Evolutionary conservation across 2,329 filamentous ascomycete species (phyloP).

Genomic region (Colletotrichum sp.): DNA sequence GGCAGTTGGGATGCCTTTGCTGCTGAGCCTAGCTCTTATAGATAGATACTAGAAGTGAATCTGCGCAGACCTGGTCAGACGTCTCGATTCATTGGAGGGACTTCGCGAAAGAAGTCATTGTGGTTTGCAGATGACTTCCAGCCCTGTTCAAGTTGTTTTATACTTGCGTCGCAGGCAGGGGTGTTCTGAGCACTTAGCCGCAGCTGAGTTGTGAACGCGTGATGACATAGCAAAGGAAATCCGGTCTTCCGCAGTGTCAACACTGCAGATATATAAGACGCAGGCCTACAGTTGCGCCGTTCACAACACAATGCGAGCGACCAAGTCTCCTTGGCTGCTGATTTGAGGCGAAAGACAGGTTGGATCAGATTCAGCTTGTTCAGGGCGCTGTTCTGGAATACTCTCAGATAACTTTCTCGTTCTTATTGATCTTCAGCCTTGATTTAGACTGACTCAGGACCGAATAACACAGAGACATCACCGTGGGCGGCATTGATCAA

Average conservation of each 20-base stretch:
- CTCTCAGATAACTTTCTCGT: neutral
- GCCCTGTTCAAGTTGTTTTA: neutral
- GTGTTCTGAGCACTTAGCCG: neutral
- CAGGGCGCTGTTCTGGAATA: neutral
- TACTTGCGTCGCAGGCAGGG: neutral
- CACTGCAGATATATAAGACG: neutral
- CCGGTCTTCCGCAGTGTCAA: neutral
- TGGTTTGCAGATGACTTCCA: accelerated
- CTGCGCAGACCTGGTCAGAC: neutral
- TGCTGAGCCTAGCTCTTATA: accelerated
- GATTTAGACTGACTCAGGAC: accelerated
- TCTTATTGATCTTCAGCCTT: neutral
- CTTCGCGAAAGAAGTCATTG: neutral
- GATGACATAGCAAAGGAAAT: neutral
- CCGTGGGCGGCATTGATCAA: neutral
- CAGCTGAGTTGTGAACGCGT: neutral
- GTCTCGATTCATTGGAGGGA: neutral
- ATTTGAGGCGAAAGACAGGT: neutral
- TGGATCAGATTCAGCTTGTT: neutral
- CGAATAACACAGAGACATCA: neutral
- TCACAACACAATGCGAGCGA: neutral
- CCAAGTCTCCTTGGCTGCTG: neutral
- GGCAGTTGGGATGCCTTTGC: neutral
- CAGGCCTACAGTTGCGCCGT: neutral
- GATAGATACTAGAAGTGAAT: neutral